Conservation (phyloP, 371 early-diverging fungal genomes). For the Nematocida sp. region DNA sequence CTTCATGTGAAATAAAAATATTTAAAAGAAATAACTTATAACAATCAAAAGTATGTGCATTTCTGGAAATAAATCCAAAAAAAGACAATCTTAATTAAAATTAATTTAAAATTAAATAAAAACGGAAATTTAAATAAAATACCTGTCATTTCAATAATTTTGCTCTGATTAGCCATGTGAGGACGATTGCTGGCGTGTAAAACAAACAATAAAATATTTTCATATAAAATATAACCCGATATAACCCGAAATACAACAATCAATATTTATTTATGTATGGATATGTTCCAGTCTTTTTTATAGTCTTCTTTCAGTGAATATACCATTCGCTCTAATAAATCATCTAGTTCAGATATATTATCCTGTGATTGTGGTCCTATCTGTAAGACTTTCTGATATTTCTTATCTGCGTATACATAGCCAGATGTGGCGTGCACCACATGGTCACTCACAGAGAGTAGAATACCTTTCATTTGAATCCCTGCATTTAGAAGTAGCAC, state of each 20-base stretch:
- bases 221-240: too few species aligned
- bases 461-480: slow-evolving; percentile 23
- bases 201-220: too few species aligned
- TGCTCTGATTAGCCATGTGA: too few species aligned
- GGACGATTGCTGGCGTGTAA: too few species aligned
- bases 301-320: slow-evolving; percentile 38
- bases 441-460: slow-evolving; percentile 1
- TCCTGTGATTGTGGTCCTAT: neutral
- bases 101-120: too few species aligned
- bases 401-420: neutral
- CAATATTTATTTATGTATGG: slow-evolving; percentile 7
- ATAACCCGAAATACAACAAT: too few species aligned
- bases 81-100: too few species aligned
- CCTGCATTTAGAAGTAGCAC: slow-evolving; percentile 25
- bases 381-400: slow-evolving; percentile 9
- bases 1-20: slow-evolving; percentile 11
- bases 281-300: neutral
- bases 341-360: neutral
- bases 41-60: neutral
- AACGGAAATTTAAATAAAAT: too few species aligned
- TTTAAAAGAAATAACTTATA: slow-evolving; percentile 1
- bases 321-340: slow-evolving; percentile 37
- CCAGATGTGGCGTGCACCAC: neutral
- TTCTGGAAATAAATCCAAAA: too few species aligned
- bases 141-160: too few species aligned